Percentiles rank a stretch among this genome's conserved stretches.
Evolutionary conservation across 345 rosid species (phyloP).

Genomic region (Erucastrum elatum): DNA sequence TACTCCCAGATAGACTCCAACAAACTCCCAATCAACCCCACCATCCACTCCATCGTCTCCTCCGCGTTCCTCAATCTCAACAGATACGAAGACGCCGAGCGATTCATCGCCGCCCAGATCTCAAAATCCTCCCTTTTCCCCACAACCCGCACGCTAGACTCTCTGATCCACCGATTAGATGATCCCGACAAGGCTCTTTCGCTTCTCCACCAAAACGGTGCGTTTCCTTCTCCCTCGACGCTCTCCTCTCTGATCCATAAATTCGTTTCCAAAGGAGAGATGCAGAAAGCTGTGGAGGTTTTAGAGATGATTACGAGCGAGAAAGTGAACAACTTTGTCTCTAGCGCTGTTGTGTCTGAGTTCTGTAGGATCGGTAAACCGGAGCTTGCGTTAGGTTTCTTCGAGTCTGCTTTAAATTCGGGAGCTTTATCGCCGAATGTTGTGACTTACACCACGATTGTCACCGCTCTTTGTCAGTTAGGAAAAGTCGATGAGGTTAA

Average conservation of each 20-base stretch:
- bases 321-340: constrained; percentile 59
- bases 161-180: constrained; percentile 52
- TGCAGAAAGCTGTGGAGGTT: constrained; percentile 61
- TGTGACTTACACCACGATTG: constrained; percentile 62
- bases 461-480: constrained; percentile 56
- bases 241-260: constrained; percentile 55
- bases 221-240: constrained; percentile 60
- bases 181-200: constrained; percentile 55
- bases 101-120: constrained; percentile 47
- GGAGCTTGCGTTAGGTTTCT: constrained; percentile 61
- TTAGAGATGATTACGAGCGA: constrained; percentile 59
- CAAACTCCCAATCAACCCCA: constrained; percentile 22
- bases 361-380: constrained; percentile 70
- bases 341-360: constrained; percentile 67
- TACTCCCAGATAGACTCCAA: constrained; percentile 34
- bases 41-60: constrained; percentile 49
- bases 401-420: constrained; percentile 46
- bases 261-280: constrained; percentile 53
- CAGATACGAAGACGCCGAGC: constrained; percentile 61
- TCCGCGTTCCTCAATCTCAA: constrained; percentile 56
- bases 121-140: constrained; percentile 42
- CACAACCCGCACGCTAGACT: constrained; percentile 46
- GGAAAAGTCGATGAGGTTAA: constrained; percentile 59
- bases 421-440: constrained; percentile 62
- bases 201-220: constrained; percentile 47